A percentile compares a stretch with the other conserved stretches of the same genome.
Conservation (phyloP, 371 early-diverging fungal genomes). For the Mucor plumbeus region DNA sequence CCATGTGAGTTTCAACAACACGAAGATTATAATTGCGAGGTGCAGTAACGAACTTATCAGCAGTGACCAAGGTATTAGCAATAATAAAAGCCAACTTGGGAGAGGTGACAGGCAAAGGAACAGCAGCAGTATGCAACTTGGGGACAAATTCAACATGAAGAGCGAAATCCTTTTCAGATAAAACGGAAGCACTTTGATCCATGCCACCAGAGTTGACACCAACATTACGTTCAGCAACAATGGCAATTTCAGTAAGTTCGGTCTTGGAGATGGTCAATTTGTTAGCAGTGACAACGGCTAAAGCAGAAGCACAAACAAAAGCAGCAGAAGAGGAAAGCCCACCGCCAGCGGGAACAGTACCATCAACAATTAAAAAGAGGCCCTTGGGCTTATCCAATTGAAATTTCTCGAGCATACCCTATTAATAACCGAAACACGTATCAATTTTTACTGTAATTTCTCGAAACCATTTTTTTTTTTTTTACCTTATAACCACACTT, state of each 20-base stretch:
- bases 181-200: slow-evolving; percentile 93
- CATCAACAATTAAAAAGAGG: slow-evolving; percentile 74
- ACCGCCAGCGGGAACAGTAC: slow-evolving; percentile 84
- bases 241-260: slow-evolving; percentile 77
- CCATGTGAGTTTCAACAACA: slow-evolving; percentile 92
- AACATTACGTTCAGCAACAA: slow-evolving; percentile 81
- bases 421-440: slow-evolving; percentile 13
- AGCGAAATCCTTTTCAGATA: slow-evolving; percentile 73
- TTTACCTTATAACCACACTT: slow-evolving; percentile 82
- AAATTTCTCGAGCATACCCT: slow-evolving; percentile 73
- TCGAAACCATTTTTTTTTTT: too few relatives aligned
- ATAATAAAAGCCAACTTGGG: slow-evolving; percentile 81
- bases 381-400: slow-evolving; percentile 63
- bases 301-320: slow-evolving; percentile 78
- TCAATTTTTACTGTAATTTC: too few relatives aligned
- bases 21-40: slow-evolving; percentile 92
- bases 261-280: slow-evolving; percentile 58
- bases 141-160: slow-evolving; percentile 90
- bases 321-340: slow-evolving; percentile 90
- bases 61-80: slow-evolving; percentile 86
- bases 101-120: slow-evolving; percentile 60
- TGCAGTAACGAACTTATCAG: slow-evolving; percentile 90
- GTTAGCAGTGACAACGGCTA: slow-evolving; percentile 71
- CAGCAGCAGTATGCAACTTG: slow-evolving; percentile 65
- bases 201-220: slow-evolving; percentile 90